Base-by-base conservation (phyloP, 2,329 filamentous ascomycete genomes). In the Leptographium lundbergii region DNA sequence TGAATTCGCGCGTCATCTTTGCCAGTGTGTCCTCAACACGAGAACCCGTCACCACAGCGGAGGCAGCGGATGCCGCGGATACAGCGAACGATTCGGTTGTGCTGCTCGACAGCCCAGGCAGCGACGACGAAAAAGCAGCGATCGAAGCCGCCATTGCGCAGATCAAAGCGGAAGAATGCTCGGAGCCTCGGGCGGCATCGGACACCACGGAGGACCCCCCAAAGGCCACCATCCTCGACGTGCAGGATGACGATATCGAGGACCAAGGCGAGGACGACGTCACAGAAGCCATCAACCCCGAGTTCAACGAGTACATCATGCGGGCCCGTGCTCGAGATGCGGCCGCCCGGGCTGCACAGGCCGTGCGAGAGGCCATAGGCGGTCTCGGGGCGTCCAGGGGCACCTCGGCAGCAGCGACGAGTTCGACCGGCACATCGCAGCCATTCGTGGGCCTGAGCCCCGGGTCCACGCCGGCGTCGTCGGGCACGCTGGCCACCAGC, bases 271-370 rank as follows among this genome's bases (percentile, higher is more conserved):
- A 59, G 1, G 64, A 62, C 10, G 64, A 64, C 11, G 47, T 63
- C 7, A 61, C 61, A 7, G 63, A 64, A 3, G 42, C 52, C 11
- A 11, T 55, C 27, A 61, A 63, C 24, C 61, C 62, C 0, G 63
- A 64, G 45, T 65, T 65, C 57, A 58, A 45, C 11, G 60, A 65
- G 34, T 65, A 65, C 56, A 64, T 65, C 22, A 25, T 61, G 19
- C 60, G 57, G 3, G 63, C 64, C 0, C 61, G 58, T 6, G 64
- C 61, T 3, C 60, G 53, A 22, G 51, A 58, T 34, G 63, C 63
- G 0, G 62, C 63, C 10, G 58, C 39, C 24, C 47, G 52, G 7
- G 62, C 61, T 2, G 54, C 59, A 2, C 52, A 60, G 22, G 59
- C 59, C 9, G 22, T 42, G 17, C 56, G 60, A 13, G 62, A 60